These are phyloP conservation scores for Colletotrichum plurivorum DNA, from an alignment of 2,329 filamentous ascomycete species.

Conservation along the genomic window DNA sequence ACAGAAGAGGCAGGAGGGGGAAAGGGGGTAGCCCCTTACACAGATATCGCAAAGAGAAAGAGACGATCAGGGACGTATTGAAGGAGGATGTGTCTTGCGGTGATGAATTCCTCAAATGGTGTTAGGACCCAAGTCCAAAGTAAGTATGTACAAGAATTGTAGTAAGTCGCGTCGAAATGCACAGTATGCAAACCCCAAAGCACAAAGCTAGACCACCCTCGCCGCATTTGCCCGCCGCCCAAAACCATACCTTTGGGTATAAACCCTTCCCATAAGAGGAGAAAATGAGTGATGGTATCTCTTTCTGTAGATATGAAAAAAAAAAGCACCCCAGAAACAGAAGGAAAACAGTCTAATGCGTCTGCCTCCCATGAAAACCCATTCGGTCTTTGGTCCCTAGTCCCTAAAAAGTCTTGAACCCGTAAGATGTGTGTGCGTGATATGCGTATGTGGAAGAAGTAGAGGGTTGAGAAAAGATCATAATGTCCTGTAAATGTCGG, in stretches of 20 bases:
- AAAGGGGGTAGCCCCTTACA: neutral
- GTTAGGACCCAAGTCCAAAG: too few species aligned
- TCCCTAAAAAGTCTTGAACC: constrained; percentile 18
- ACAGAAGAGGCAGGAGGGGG: neutral
- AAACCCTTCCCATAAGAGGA: constrained; percentile 9
- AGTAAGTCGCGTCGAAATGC: neutral
- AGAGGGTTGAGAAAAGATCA: neutral
- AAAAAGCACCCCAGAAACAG: neutral
- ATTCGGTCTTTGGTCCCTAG: neutral
- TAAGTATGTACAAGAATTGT: constrained; percentile 6
- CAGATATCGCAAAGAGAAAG: neutral
- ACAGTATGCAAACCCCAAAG: constrained; percentile 3
- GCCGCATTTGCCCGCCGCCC: neutral
- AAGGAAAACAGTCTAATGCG: constrained; percentile 20
- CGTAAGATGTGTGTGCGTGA: neutral
- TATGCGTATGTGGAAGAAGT: neutral
- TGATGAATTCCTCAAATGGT: neutral
- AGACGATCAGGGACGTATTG: neutral
- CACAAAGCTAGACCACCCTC: neutral
- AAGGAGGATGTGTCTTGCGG: neutral
- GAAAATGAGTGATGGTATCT: constrained; percentile 32
- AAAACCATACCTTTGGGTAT: constrained; percentile 10
- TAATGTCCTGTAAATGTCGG: constrained; percentile 2
- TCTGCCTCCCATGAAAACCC: constrained; percentile 1
- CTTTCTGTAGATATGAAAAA: constrained; percentile 13